Evolutionary conservation across 2,329 filamentous ascomycete species (phyloP), one percentile per base, ranked within the genome.

Genomic region (Hypocrella siamensis): DNA sequence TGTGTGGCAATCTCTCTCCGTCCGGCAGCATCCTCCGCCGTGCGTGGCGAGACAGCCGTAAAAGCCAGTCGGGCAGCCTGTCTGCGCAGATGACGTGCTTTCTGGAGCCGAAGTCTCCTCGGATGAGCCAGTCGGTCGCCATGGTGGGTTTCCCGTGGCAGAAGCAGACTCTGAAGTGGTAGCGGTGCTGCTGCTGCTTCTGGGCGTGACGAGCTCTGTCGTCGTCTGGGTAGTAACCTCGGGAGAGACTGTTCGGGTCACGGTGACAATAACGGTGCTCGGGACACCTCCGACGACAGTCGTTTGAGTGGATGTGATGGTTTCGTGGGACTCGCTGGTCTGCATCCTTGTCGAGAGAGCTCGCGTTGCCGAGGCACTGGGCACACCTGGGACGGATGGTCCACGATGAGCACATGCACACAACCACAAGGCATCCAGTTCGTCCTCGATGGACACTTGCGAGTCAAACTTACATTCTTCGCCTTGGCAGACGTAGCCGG

Each of bases 1-100:
- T 0, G 75, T 79, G 37, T 79, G 71, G 56, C 88, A 96, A 56
- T 93, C 70, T 15, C 86, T 73, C 2, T 84, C 86, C 0, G 83
- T 85, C 35, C 80, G 79, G 57, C 88, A 96, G 59, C 88, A 96
- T 2, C 70, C 70, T 15, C 84, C 84, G 11, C 81, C 84, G 36
- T 86, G 83, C 37, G 75, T 75, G 2, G 88, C 88, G 3, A 77
- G 71, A 54, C 88, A 96, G 31, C 83, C 78, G 53, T 96, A 96
- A 61, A 86, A 96, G 3, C 86, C 86, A 0, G 78, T 86, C 0
- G 88, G 88, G 44, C 88, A 96, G 43, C 54, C 54, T 5, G 46
- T 46, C 35, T 57, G 54, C 9, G 53, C 54, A 10, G 60, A 51
- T 38, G 28, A 48, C 14, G 56, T 55, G 12, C 52, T 54, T 7